These are phyloP conservation scores for Heterobasidion irregulare DNA, from an alignment of 1,284 basidiomycete species.

Conservation along the genomic window DNA sequence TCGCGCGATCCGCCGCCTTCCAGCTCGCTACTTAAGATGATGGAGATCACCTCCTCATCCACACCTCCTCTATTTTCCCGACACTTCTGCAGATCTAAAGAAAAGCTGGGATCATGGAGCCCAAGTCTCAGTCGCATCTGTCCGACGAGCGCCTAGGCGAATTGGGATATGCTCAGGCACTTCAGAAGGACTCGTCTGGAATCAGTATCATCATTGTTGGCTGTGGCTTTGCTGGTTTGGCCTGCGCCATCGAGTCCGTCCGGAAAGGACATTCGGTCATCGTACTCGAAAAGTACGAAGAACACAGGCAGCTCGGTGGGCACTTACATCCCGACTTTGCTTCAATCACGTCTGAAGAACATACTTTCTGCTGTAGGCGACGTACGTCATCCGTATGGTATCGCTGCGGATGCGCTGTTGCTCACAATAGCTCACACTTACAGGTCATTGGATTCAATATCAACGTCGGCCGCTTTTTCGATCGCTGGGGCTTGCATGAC, in stretches of 20 bases:
- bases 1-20: background rate
- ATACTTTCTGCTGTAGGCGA: background rate
- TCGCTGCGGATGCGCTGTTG: too few relatives aligned
- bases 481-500: conserved; percentile 10
- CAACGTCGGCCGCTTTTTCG: conserved; percentile 9
- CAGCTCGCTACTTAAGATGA: background rate
- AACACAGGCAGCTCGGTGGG: conserved; percentile 13
- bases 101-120: background rate
- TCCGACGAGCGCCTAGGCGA: background rate
- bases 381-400: background rate
- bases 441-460: conserved; percentile 9
- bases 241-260: conserved; percentile 21
- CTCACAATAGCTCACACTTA: background rate
- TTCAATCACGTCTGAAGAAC: background rate
- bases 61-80: too few relatives aligned
- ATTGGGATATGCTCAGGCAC: conserved; percentile 1
- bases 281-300: conserved; percentile 16
- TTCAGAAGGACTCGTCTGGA: conserved; percentile 5
- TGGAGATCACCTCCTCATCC: too few relatives aligned
- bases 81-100: too few relatives aligned
- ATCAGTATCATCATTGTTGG: conserved; percentile 17
- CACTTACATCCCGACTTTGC: background rate
- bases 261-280: conserved; percentile 20
- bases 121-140: background rate
- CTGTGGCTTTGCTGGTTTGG: conserved; percentile 22